Evolutionary conservation across 352 stramenopile species (phyloP), one percentile per base, ranked within the genome.

Genomic region (Aphanomyces invadans): DNA sequence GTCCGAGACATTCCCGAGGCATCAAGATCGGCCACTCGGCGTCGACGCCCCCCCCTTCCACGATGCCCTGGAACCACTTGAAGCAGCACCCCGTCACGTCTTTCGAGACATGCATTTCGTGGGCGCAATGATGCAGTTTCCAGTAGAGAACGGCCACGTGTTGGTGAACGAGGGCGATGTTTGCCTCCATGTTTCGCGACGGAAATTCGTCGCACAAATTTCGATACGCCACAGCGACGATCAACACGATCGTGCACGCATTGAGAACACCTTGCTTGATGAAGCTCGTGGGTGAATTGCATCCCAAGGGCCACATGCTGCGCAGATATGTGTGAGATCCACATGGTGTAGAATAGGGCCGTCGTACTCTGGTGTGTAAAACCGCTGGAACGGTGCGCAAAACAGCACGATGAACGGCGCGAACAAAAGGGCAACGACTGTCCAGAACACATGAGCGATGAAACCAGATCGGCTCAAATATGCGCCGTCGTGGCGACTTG

Each of bases 221-320:
- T 46, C 74, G 75, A 38, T 84, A 72, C 29, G 76, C 45, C 38
- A 87, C 32, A 1, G 68, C 48, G 0, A 86, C 45, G 2, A 81
- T 77, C 28, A 78, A 77, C 38, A 70, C 53, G 17, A 86, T 62
- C 31, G 79, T 84, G 32, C 66, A 56, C 38, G 90, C 60, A 60
- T 89, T 81, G 23, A 59, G 38, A 25, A 82, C n/a, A 66, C 77
- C 79, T 51, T 57, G 73, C 12, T 61, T 29, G 46, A 88, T 71
- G 2, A 91, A 71, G 28, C 78, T 70, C 38, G 73, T 74, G 21
- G 89, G 53, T 17, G 81, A 89, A 49, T 68, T 51, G 65, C 82
- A 89, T 7, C 71, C 74, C 32, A 93, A 73, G 45, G 84, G 84
- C 82, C 84, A 93, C 55, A 82, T 81, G 15, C 83, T 91, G 21